phyloP scores from a whole-genome alignment of 2,329 filamentous ascomycete genomes.

The Curvularia verruculosa region DNA sequence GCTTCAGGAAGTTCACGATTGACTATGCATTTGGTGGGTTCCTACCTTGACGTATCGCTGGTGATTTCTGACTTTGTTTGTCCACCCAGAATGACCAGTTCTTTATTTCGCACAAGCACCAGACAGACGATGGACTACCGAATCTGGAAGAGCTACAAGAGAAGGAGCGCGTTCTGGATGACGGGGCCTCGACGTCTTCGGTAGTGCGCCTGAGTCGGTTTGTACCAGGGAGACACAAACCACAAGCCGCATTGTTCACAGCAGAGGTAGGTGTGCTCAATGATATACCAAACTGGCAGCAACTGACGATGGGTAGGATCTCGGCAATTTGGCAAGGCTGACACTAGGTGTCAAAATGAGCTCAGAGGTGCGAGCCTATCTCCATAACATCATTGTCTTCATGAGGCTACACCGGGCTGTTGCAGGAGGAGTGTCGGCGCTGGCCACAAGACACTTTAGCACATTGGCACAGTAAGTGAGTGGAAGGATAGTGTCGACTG shows the following conservation, averaged over 20 bases:
- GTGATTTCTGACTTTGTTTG: constrained; percentile 48
- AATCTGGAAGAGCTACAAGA: constrained; percentile 68
- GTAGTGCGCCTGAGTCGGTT: constrained; percentile 44
- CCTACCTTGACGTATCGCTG: constrained; percentile 16
- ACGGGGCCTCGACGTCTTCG: constrained; percentile 45
- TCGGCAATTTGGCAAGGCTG: constrained; percentile 66
- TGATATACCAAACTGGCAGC: background rate
- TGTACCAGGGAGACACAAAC: constrained; percentile 19
- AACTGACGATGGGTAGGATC: constrained; percentile 44
- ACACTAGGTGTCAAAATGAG: constrained; percentile 67
- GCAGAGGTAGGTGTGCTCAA: constrained; percentile 50
- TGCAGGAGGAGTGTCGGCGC: constrained; percentile 74
- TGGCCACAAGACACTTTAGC: constrained; percentile 78
- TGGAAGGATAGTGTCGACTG: background rate
- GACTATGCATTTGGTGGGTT: constrained; percentile 52
- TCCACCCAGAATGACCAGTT: constrained; percentile 78
- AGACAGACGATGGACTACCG: constrained; percentile 71
- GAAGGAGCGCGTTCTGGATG: constrained; percentile 29
- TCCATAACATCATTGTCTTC: constrained; percentile 86
- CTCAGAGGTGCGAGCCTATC: constrained; percentile 80
- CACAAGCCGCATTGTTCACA: constrained; percentile 47
- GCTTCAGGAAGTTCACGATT: constrained; percentile 46
- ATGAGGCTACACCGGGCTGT: constrained; percentile 88
- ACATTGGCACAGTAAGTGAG: constrained; percentile 63
- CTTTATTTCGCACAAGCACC: constrained; percentile 86